Conservation (phyloP, 257 asterid species). For the Solanum pinnatisectum region DNA sequence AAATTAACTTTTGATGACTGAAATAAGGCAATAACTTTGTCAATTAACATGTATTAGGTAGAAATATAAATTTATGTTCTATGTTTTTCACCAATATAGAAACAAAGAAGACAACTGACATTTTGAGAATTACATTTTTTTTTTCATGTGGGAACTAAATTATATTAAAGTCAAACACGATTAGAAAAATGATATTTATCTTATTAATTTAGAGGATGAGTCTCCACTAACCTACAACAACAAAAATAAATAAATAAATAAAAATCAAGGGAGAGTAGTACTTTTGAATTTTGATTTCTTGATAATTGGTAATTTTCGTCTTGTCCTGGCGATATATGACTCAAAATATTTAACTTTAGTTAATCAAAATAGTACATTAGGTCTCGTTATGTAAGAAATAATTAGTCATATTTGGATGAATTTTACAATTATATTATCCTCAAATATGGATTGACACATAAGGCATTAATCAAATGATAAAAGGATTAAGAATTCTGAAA, state of each 20-base stretch:
- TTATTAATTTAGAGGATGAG: neutral
- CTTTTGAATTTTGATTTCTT: too few species aligned
- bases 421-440: neutral
- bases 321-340: too few species aligned
- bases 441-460: neutral
- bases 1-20: neutral
- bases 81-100: neutral
- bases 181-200: neutral
- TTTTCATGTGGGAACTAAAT: neutral
- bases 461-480: neutral
- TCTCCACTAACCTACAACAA: neutral
- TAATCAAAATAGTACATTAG: neutral
- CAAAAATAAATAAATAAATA: neutral
- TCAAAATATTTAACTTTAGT: neutral
- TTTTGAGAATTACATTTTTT: neutral
- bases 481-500: too few species aligned
- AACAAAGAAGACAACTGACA: neutral
- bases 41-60: neutral
- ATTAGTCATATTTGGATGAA: neutral
- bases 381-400: neutral
- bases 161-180: neutral
- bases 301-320: neutral
- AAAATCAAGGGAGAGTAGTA: neutral
- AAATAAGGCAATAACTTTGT: neutral
- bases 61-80: neutral